Base-by-base conservation (phyloP, 495 filamentous ascomycete species). In the Penicillium canescens region DNA sequence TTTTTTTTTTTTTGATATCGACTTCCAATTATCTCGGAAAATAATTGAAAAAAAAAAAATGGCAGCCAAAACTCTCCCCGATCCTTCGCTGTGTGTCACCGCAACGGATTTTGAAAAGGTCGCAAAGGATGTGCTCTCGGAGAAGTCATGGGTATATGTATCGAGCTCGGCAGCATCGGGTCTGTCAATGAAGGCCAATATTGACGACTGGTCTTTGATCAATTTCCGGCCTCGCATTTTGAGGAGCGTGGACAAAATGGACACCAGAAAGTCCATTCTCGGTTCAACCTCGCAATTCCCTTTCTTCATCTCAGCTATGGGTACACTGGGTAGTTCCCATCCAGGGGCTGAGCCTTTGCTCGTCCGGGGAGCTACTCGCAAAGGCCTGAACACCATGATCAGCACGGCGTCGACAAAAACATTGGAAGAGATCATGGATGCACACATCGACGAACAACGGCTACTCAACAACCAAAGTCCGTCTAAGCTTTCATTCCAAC, bases 191-290 rank as follows among this genome's bases (percentile, higher is more conserved):
- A 37, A 44, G 12, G 38, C 54, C n/a, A 63, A 63, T 31, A 33
- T 63, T 7, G 56, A 63, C 24, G 60, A 63, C 42, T 63, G 60
- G 60, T 60, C 60, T 40, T 41, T 51, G 26, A 57, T 63, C 50
- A 63, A 60, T 26, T 63, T 63, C 23, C 56, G 60, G 1, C 60
- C 60, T 13, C 60, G 60, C 2, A 57, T 63, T 10, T 49, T 63
- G 57, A 54, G 57, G 34, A 62, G 46, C 18, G 56, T 62, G 13
- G 55, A 47, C 21, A 40, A 48, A n/a, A 31, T 62, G 47, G 46
- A 62, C 36, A 59, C 60, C 18, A 49, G 37, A n/a, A 38, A 42
- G n/a, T 37, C 42, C 10, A 55, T 61, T n/a, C 14, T 62, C 33
- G 55, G 55, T 3, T 46, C 48, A 3, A 39, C 48, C 21, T 50